Evolutionary conservation across 2,329 filamentous ascomycete species (phyloP).

Genomic region (Colletotrichum neosansevieriae): DNA sequence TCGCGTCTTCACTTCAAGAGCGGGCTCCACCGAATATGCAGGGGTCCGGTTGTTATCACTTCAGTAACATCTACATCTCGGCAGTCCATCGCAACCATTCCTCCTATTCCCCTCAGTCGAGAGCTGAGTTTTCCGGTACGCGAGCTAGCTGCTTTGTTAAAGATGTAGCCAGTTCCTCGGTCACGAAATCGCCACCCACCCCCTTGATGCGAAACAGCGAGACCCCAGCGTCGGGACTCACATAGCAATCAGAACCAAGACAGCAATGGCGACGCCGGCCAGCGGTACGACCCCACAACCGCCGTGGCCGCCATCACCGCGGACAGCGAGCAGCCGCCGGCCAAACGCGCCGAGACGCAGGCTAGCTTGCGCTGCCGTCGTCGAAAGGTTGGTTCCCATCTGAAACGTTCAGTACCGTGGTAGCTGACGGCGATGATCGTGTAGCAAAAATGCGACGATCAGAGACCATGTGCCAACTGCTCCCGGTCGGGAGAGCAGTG

Average conservation of each 20-base stretch:
- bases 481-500: constrained; percentile 43
- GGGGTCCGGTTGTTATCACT: background rate
- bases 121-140: background rate
- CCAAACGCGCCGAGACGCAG: constrained; percentile 12
- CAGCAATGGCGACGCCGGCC: background rate
- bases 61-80: constrained; percentile 20
- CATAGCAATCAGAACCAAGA: background rate
- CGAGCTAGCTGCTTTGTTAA: background rate
- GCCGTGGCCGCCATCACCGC: background rate
- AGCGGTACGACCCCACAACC: constrained; percentile 5
- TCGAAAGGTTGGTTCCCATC: constrained; percentile 35
- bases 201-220: background rate
- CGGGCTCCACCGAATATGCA: background rate
- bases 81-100: constrained; percentile 1
- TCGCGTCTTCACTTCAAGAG: background rate
- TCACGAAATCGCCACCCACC: background rate
- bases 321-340: constrained; percentile 12
- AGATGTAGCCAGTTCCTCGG: background rate
- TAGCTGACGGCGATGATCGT: background rate
- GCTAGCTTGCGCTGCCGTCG: constrained; percentile 42
- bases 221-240: background rate
- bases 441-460: constrained; percentile 44
- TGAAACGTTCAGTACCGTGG: constrained; percentile 17
- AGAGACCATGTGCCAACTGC: constrained; percentile 44
- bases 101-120: background rate